phyloP scores from a whole-genome alignment of 805 yeast species.

The Saccharomyces kudriavzevii region DNA sequence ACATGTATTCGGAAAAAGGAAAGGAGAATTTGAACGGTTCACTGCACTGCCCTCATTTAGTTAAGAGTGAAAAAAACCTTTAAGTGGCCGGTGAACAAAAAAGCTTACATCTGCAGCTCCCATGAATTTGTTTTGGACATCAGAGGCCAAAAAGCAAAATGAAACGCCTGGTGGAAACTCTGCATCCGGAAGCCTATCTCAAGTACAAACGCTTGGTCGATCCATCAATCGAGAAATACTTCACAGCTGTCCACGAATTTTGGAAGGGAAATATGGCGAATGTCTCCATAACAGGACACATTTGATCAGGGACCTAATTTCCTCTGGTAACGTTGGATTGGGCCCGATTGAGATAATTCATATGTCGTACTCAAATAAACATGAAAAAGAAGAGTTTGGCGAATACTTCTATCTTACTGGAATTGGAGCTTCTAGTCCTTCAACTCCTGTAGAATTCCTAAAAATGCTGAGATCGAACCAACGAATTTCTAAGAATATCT shows the following conservation, averaged over 20 bases:
- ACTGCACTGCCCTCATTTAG: not conserved
- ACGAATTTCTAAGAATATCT: slow-evolving; percentile 6
- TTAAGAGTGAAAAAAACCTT: not conserved
- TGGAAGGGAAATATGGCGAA: slow-evolving; percentile 27
- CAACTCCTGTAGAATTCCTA: slow-evolving; percentile 42
- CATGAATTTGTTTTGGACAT: slow-evolving; percentile 12
- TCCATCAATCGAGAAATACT: slow-evolving; percentile 1
- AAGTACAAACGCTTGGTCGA: not conserved
- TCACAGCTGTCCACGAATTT: slow-evolving; percentile 21
- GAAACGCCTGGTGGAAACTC: not conserved
- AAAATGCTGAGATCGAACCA: slow-evolving; percentile 31
- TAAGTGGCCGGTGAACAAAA: not conserved
- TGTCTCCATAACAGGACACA: slow-evolving; percentile 23
- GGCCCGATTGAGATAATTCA: slow-evolving; percentile 68
- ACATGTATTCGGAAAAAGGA: not conserved
- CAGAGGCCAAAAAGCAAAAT: slow-evolving; percentile 2
- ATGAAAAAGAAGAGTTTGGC: slow-evolving; percentile 38
- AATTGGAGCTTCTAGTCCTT: slow-evolving; percentile 37
- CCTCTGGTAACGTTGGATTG: slow-evolving; percentile 32
- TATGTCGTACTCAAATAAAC: slow-evolving; percentile 37
- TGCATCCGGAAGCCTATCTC: not conserved
- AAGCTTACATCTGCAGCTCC: not conserved
- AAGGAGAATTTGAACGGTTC: not conserved
- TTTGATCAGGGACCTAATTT: slow-evolving; percentile 12
- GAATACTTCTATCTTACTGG: slow-evolving; percentile 44